Percentiles rank a stretch among this genome's conserved stretches.
phyloP scores from a whole-genome alignment of 345 rosid species.

The Lenwebbia sp. region DNA sequence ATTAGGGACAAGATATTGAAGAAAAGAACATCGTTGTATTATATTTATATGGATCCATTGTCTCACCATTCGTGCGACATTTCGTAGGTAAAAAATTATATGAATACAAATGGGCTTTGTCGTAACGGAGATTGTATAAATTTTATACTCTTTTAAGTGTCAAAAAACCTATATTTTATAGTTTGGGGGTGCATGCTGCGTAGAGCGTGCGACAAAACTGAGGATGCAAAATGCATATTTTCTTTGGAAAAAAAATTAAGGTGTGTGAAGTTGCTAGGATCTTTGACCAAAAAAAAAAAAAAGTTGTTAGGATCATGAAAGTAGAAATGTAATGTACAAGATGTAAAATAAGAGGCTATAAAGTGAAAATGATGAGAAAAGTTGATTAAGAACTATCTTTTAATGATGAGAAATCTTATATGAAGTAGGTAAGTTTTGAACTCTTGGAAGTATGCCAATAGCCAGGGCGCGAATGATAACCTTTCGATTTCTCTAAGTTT shows the following conservation, averaged over 20 bases:
- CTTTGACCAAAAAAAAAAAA: too few relatives aligned
- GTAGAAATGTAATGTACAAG: not conserved
- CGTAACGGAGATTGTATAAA: not conserved
- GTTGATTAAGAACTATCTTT: too few relatives aligned
- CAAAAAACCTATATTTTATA: not conserved
- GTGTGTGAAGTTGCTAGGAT: not conserved
- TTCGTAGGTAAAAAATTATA: not conserved
- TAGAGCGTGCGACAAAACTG: not conserved
- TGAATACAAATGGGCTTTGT: too few relatives aligned
- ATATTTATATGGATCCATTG: not conserved
- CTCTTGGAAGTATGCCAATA: too few relatives aligned
- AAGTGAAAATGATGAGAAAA: not conserved
- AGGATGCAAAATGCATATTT: not conserved
- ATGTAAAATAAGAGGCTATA: not conserved
- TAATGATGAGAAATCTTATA: too few relatives aligned
- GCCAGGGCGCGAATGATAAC: too few relatives aligned
- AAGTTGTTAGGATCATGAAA: not conserved
- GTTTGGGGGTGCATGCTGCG: not conserved
- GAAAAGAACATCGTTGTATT: not conserved
- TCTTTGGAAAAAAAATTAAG: not conserved
- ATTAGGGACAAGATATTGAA: not conserved
- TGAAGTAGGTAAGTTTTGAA: too few relatives aligned
- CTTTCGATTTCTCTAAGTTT: too few relatives aligned
- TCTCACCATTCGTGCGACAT: accelerated
- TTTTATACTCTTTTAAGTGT: not conserved